Percentiles rank a stretch among this genome's conserved stretches.
Conservation (phyloP, 1,284 basidiomycete species). For the Ceratobasidium sp. region DNA sequence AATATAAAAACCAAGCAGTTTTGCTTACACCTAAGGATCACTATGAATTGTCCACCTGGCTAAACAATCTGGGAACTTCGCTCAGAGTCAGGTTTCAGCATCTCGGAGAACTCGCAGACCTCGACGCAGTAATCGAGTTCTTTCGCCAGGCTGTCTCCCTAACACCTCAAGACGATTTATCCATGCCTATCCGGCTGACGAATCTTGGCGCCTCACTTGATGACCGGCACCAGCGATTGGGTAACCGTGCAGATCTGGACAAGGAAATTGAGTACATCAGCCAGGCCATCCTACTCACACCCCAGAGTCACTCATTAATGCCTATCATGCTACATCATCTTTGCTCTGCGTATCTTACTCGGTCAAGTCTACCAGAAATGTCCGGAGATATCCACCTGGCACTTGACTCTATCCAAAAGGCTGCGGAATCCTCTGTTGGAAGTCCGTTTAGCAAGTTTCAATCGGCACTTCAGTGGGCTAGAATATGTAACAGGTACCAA, state of each 20-base stretch:
- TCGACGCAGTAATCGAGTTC: neutral
- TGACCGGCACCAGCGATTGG: neutral
- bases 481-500: neutral
- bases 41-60: no score
- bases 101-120: neutral
- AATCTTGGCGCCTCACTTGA: neutral
- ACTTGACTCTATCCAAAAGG: neutral
- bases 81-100: neutral
- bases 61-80: neutral
- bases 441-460: neutral
- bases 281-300: neutral
- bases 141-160: neutral
- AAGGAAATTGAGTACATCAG: neutral
- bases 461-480: neutral
- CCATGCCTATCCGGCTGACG: neutral
- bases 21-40: no score
- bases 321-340: neutral
- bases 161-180: neutral
- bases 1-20: no score
- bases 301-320: neutral
- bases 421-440: neutral
- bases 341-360: neutral
- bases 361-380: neutral
- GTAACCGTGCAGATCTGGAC: neutral
- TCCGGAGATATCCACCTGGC: neutral